A percentile compares a stretch with the other conserved stretches of the same genome.
These are phyloP conservation scores for Stephanodiscus triporus DNA, from an alignment of 108 stramenopile species.

Conservation along the genomic window DNA sequence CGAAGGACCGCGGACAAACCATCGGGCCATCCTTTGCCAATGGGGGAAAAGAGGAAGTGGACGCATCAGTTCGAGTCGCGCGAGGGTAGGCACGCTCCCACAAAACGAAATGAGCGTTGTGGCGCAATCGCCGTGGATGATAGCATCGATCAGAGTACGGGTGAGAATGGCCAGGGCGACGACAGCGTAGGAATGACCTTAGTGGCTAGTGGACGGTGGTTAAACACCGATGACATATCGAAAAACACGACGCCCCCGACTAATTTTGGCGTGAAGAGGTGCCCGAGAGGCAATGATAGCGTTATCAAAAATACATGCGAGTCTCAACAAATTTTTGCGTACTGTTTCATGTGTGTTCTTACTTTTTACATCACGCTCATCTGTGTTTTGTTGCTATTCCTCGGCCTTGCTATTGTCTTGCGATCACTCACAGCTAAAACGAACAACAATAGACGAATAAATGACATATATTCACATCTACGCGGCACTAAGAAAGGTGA, in stretches of 20 bases:
- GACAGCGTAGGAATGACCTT: neutral
- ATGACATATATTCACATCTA: neutral
- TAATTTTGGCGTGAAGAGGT: neutral
- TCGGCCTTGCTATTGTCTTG: neutral
- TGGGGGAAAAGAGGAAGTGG: neutral
- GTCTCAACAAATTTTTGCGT: conserved; percentile 1
- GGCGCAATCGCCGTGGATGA: neutral
- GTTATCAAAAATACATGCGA: neutral
- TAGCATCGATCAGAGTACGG: neutral
- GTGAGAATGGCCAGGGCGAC: neutral
- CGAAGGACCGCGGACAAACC: neutral
- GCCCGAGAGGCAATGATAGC: neutral
- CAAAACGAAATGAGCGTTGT: neutral
- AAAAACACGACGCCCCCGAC: neutral
- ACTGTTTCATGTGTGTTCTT: too few species aligned
- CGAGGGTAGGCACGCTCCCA: neutral
- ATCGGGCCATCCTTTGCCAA: neutral
- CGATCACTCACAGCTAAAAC: neutral
- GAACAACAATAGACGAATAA: neutral
- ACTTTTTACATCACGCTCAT: too few species aligned
- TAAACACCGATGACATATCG: neutral
- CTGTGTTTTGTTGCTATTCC: neutral
- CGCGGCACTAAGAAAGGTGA: neutral
- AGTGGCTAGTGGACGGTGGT: neutral
- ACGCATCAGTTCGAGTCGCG: neutral